Base-by-base conservation (phyloP, 805 yeast genomes). In the Monosporozyma siamensis region DNA sequence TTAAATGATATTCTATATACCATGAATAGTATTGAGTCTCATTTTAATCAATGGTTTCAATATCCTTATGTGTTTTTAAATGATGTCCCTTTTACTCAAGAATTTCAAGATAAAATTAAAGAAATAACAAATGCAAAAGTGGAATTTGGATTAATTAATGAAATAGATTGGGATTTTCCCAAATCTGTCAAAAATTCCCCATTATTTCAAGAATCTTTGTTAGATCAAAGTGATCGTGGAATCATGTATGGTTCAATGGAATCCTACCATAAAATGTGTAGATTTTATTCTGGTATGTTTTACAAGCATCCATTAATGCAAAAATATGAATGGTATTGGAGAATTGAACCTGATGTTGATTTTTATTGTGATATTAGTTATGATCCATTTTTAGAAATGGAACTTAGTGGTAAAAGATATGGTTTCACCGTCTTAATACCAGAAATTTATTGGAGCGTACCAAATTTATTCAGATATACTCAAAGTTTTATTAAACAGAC, bases 31-130 rank as follows among this genome's bases (percentile, higher is more conserved):
- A 55, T 92, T 43, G 97, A 90, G 59, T 70, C 85, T 21, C 95
- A 82, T 59, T 90, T 89, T 66, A 90, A 90, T 59, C 89, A 89
- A 53, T 87, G 95, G 95, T 92, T 71, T 61, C 75, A 82, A 50
- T 92, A 92, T 58, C 97, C 96, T 0, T 92, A 95, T 80, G 81
- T 86, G 1, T 85, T 92, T 52, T 62, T 92, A 15, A 90, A 89
- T 58, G 86, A 90, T 60, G 88, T 75, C 45, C 79, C 77, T n/a
- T 89, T 90, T 53, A 68, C 71, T 17, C 73, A 74, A 2, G 74
- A 77, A 15, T 90, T 92, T 61, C 76, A 74, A 53, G 53, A 52
- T 2, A 64, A 70, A 2, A 80, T 87, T 0, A 39, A 50, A 11
- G 56, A 68, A 32, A 64, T 74, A 41, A 81, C 92, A 3, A 65